A percentile compares a stretch with the other conserved stretches of the same genome.
phyloP scores from a whole-genome alignment of 352 stramenopile genomes.

The Pythium coloratum region DNA sequence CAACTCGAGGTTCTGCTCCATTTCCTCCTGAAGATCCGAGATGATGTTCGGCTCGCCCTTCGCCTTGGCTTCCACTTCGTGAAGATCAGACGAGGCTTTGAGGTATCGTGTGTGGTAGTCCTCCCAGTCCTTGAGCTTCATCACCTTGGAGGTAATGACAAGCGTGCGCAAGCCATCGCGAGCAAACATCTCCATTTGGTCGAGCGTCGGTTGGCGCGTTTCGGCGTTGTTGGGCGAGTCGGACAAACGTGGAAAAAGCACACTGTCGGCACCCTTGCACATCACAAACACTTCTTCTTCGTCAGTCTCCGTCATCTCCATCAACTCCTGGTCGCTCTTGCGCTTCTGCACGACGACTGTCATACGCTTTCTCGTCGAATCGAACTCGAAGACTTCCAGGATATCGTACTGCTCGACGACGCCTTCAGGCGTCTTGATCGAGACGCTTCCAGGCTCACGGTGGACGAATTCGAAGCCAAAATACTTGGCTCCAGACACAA shows the following conservation, averaged over 20 bases:
- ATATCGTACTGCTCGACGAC: slow-evolving; percentile 83
- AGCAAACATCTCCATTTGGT: slow-evolving; percentile 82
- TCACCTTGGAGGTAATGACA: slow-evolving; percentile 70
- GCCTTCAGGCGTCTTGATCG: slow-evolving; percentile 60
- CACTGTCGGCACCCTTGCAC: slow-evolving; percentile 80
- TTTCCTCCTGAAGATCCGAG: slow-evolving; percentile 66
- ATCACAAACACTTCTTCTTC: slow-evolving; percentile 78
- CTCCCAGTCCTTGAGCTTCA: slow-evolving; percentile 62
- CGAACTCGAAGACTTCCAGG: slow-evolving; percentile 94
- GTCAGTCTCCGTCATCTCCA: slow-evolving; percentile 62
- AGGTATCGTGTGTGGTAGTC: slow-evolving; percentile 72
- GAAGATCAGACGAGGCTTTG: slow-evolving; percentile 51
- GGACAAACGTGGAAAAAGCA: slow-evolving; percentile 80
- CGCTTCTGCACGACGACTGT: slow-evolving; percentile 77
- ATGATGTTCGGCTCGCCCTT: slow-evolving; percentile 64
- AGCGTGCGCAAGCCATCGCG: slow-evolving; percentile 88
- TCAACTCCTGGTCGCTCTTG: slow-evolving; percentile 69
- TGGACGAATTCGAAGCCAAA: slow-evolving; percentile 85
- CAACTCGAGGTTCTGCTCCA: slow-evolving; percentile 78
- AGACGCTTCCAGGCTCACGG: slow-evolving; percentile 67
- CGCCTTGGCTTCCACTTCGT: slow-evolving; percentile 71
- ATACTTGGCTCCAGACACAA: slow-evolving; percentile 85
- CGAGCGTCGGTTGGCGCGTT: slow-evolving; percentile 47
- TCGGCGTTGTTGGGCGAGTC: slow-evolving; percentile 40
- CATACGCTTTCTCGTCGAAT: slow-evolving; percentile 88